These are phyloP conservation scores for Parietaria judaica DNA, from an alignment of 306 rosid species.

Conservation along the genomic window DNA sequence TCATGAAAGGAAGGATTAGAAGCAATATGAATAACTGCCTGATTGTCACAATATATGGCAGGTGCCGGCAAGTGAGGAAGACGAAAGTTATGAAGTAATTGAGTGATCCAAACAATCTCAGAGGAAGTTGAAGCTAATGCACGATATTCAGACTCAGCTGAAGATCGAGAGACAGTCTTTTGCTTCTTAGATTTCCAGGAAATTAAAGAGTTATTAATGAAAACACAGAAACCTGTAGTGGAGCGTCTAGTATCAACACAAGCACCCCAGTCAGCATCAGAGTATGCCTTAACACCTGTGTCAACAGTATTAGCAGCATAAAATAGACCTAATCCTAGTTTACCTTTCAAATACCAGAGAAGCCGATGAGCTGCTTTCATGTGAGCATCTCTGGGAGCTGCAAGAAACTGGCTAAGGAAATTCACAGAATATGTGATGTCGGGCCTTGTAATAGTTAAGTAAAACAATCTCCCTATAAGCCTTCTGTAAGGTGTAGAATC, in stretches of 20 bases:
- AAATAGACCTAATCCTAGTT: too few relatives aligned
- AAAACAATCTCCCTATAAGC: neutral
- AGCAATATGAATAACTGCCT: neutral
- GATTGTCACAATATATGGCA: neutral
- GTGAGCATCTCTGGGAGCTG: neutral
- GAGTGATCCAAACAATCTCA: neutral
- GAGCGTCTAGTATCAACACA: neutral
- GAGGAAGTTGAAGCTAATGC: neutral
- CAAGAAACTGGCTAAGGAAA: neutral
- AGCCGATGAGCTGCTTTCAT: neutral
- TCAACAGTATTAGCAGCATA: neutral
- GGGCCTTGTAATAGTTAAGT: neutral
- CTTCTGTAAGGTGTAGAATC: neutral
- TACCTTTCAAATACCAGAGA: neutral
- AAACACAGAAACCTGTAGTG: neutral
- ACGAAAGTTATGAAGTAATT: neutral
- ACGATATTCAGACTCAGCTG: neutral
- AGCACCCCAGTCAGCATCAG: neutral
- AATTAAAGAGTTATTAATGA: neutral
- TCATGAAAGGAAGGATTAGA: neutral
- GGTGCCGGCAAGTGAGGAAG: neutral
- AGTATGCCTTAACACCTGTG: neutral
- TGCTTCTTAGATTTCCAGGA: neutral
- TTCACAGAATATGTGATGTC: neutral
- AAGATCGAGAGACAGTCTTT: neutral